A percentile compares a stretch with the other conserved stretches of the same genome.
These are phyloP conservation scores for Paramecium bursaria DNA, from an alignment of 73 alveolate species.

Conservation along the genomic window DNA sequence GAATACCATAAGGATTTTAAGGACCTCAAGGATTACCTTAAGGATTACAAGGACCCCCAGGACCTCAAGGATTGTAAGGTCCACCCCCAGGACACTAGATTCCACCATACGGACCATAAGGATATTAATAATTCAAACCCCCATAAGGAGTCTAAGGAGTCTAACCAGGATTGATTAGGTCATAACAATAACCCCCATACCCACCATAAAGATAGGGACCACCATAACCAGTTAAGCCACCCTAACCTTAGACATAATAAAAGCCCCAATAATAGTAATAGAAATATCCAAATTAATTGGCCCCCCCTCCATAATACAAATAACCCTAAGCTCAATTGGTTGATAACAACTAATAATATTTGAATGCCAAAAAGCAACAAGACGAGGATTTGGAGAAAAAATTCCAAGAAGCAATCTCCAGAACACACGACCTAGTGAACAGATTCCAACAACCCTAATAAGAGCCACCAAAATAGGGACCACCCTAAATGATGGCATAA, in stretches of 20 bases:
- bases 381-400: slow-evolving; percentile 58
- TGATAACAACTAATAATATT: too few relatives aligned
- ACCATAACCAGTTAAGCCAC: too few relatives aligned
- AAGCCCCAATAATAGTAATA: too few relatives aligned
- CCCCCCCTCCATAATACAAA: not conserved
- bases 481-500: not conserved
- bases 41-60: not conserved
- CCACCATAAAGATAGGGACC: too few relatives aligned
- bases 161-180: too few relatives aligned
- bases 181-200: too few relatives aligned
- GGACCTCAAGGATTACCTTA: too few relatives aligned
- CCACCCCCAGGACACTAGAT: not conserved
- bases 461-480: not conserved
- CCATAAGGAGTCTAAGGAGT: too few relatives aligned
- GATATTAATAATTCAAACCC: too few relatives aligned
- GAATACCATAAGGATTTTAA: too few relatives aligned
- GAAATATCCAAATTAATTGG: not conserved
- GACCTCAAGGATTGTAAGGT: not conserved
- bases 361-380: not conserved
- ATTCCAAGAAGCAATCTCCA: slow-evolving; percentile 45
- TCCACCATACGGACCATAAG: too few relatives aligned
- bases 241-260: too few relatives aligned
- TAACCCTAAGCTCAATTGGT: not conserved
- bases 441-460: slow-evolving; percentile 27
- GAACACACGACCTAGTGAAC: slow-evolving; percentile 38